A percentile compares a stretch with the other conserved stretches of the same genome.
These are phyloP conservation scores for Aureococcus anophagefferens DNA, from an alignment of 108 stramenopile species.

Conservation along the genomic window DNA sequence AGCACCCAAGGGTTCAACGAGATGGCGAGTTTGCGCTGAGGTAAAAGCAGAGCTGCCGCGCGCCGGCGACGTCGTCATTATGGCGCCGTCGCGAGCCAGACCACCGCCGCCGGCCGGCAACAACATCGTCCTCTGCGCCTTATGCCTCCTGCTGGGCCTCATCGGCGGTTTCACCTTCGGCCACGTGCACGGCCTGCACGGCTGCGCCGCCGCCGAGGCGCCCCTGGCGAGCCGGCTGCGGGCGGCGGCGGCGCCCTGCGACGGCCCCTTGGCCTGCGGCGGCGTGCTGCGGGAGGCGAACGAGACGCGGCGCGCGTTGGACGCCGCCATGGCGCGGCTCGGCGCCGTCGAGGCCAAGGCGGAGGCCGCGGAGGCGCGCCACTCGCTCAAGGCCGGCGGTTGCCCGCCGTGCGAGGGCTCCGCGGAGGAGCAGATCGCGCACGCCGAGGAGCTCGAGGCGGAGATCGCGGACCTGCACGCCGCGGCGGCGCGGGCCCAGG, in stretches of 20 bases:
- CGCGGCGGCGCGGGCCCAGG: background rate
- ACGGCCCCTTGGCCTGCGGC: background rate
- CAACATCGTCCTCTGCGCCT: background rate
- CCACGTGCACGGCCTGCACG: background rate
- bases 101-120: too few species aligned
- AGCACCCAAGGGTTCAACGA: too few species aligned
- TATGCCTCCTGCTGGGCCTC: background rate
- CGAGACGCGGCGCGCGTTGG: background rate
- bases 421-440: background rate
- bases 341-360: background rate
- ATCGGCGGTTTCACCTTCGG: background rate
- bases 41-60: too few species aligned
- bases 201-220: background rate
- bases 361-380: too few species aligned
- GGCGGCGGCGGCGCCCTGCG: too few species aligned
- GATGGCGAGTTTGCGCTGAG: too few species aligned
- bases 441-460: background rate
- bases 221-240: too few species aligned
- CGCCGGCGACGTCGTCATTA: too few species aligned
- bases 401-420: background rate
- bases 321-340: background rate
- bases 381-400: too few species aligned
- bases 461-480: background rate
- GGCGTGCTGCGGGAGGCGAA: background rate
- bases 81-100: too few species aligned